Percentiles rank a stretch among this genome's conserved stretches.
Evolutionary conservation across 2,329 filamentous ascomycete species (phyloP).

Genomic region (Coniochaeta sp.): DNA sequence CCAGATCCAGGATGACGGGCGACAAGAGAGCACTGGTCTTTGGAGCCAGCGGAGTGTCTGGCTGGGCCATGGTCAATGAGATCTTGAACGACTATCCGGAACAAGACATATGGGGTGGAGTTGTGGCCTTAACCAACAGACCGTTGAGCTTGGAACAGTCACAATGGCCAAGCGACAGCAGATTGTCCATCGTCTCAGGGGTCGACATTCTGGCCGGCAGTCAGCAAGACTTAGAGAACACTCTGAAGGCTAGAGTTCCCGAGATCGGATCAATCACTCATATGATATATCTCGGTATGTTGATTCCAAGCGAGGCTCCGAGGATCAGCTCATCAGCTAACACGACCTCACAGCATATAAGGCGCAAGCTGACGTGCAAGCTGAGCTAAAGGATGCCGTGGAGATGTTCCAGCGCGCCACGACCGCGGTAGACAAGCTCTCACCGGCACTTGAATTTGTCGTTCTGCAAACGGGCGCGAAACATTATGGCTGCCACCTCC

Average conservation of each 20-base stretch:
- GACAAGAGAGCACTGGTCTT: not conserved
- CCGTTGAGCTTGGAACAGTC: conserved; percentile 20
- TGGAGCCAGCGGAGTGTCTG: conserved; percentile 9
- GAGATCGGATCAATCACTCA: conserved; percentile 31
- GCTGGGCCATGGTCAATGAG: conserved; percentile 14
- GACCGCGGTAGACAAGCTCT: conserved; percentile 24
- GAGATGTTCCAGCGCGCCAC: conserved; percentile 31
- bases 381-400: conserved; percentile 29
- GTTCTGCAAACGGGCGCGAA: conserved; percentile 27
- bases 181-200: conserved; percentile 31
- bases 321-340: not conserved
- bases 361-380: conserved; percentile 26
- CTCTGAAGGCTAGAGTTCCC: conserved; percentile 22
- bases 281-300: conserved; percentile 30
- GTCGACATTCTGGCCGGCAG: conserved; percentile 30
- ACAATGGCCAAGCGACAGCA: conserved; percentile 28
- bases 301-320: not conserved
- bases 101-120: conserved; percentile 12
- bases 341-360: conserved; percentile 26
- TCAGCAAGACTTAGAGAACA: conserved; percentile 28
- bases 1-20: not conserved
- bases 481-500: conserved; percentile 32
- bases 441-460: conserved; percentile 26
- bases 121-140: conserved; percentile 15
- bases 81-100: conserved; percentile 14